These are phyloP conservation scores for Ogataea saltuana DNA, from an alignment of 805 yeast genomes.

Conservation along the genomic window DNA sequence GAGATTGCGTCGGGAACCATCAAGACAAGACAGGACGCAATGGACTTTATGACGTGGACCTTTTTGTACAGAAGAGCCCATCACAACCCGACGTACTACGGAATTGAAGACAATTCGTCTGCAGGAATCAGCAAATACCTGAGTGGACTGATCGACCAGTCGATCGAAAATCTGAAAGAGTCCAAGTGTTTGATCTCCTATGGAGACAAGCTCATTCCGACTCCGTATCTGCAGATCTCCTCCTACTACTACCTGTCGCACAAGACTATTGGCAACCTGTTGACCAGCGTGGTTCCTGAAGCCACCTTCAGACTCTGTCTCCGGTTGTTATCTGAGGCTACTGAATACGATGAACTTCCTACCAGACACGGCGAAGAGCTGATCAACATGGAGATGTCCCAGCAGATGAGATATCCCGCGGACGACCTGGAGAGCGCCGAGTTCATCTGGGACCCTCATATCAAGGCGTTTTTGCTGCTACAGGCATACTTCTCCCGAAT, in stretches of 20 bases:
- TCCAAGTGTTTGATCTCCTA: conserved; percentile 70
- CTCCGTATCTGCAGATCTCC: conserved; percentile 81
- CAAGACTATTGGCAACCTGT: conserved; percentile 72
- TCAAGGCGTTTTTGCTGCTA: conserved; percentile 67
- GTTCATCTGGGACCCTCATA: conserved; percentile 85
- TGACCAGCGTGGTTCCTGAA: conserved; percentile 48
- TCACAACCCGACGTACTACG: conserved; percentile 76
- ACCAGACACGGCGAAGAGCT: conserved; percentile 91
- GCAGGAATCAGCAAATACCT: conserved; percentile 60
- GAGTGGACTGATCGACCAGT: conserved; percentile 64
- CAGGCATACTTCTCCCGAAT: conserved; percentile 72
- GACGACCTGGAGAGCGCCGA: conserved; percentile 57
- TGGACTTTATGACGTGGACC: conserved; percentile 77
- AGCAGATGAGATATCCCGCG: conserved; percentile 63
- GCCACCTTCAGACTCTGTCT: conserved; percentile 64
- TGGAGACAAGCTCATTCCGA: conserved; percentile 53
- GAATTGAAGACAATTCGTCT: conserved; percentile 59
- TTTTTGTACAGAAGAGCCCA: conserved; percentile 73
- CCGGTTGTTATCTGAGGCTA: conserved; percentile 55
- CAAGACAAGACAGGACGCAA: conserved; percentile 61
- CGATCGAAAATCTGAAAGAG: conserved; percentile 65
- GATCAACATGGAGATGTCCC: conserved; percentile 80
- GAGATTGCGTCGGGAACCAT: conserved; percentile 74
- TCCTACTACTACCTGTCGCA: conserved; percentile 94
- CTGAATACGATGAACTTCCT: conserved; percentile 85